Evolutionary conservation across 2,329 filamentous ascomycete genomes (phyloP), one percentile per base, ranked within the genome.

Genomic region (Magnaporthales sp.): DNA sequence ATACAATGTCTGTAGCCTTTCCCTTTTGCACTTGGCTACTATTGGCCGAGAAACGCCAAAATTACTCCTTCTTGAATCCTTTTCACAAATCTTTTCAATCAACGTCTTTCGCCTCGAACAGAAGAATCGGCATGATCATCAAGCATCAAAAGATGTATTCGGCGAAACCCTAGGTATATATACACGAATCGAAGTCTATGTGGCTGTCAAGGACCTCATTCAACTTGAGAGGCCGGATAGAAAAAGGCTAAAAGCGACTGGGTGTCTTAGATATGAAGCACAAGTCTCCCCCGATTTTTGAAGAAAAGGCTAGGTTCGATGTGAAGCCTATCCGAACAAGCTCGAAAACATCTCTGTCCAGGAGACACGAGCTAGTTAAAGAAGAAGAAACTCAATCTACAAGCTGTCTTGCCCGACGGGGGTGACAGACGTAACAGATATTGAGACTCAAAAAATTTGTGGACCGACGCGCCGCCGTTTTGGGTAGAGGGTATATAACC

Each of bases 171-270:
- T 63, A 63, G 61, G n/a, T n/a, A 29, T 66, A 66, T 66, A 56
- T 66, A 66, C 65, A 66, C 24, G 65, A 66, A 66, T 2, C 29
- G 31, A 29, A 66, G 60, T 66, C 65, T 66, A 66, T 66, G 8
- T 27, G 61, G 30, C 27, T 54, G 31, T 27, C 30, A n/a, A 27
- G 13, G 62, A 10, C 38, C 38, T 51, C 38, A 5, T 8, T 19
- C 38, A 51, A 51, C 11, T 51, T 38, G 62, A 64, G 51, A 64
- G 26, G 8, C 9, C 19, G n/a, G n/a, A 31, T 15, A 31, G n/a
- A 22, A 31, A n/a, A 27, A 27, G 26, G 7, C n/a, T 26, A 38
- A 19, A 64, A 64, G 38, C 26, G 51, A 63, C 46, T 61, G 29
- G 54, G 24, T 26, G 54, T 58, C 54, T n/a, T 24, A 26, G 24